These are phyloP conservation scores for Starmerella floricola DNA, from an alignment of 805 yeast genomes.

Conservation along the genomic window DNA sequence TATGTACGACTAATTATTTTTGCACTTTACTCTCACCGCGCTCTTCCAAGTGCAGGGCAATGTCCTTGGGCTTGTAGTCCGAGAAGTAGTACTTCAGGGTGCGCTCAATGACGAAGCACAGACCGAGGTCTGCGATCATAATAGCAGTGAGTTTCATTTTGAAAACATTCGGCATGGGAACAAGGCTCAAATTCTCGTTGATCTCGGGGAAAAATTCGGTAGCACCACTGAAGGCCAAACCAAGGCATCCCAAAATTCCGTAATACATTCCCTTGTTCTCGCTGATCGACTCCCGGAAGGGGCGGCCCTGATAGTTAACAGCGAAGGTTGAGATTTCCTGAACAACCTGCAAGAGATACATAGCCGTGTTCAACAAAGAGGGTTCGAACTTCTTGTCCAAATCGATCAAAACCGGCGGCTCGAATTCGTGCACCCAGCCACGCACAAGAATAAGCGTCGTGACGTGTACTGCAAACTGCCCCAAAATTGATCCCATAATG, in stretches of 20 bases:
- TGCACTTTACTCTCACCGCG: conserved; percentile 19
- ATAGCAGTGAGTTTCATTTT: conserved; percentile 63
- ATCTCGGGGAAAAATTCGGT: conserved; percentile 92
- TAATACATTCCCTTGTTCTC: conserved; percentile 96
- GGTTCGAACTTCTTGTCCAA: conserved; percentile 81
- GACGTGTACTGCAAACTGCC: conserved; percentile 92
- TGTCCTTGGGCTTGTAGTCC: conserved; percentile 87
- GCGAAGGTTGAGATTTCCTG: conserved; percentile 97
- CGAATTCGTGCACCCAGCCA: conserved; percentile 67
- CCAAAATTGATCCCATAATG: conserved; percentile 94
- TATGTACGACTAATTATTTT: background rate
- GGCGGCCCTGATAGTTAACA: conserved; percentile 93
- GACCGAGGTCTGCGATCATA: conserved; percentile 62
- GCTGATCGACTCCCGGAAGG: conserved; percentile 80
- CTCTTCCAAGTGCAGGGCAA: conserved; percentile 40
- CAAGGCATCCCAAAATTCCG: conserved; percentile 84
- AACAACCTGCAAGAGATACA: conserved; percentile 83
- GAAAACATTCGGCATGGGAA: conserved; percentile 65
- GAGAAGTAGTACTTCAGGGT: conserved; percentile 73
- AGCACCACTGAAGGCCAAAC: conserved; percentile 76
- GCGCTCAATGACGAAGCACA: conserved; percentile 65
- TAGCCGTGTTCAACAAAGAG: conserved; percentile 87
- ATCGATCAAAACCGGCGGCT: conserved; percentile 71
- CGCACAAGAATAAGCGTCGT: conserved; percentile 71
- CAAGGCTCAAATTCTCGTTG: conserved; percentile 84